Conservation (phyloP, 1,139 yeast species). For the Geotrichum cucujoidarum region DNA sequence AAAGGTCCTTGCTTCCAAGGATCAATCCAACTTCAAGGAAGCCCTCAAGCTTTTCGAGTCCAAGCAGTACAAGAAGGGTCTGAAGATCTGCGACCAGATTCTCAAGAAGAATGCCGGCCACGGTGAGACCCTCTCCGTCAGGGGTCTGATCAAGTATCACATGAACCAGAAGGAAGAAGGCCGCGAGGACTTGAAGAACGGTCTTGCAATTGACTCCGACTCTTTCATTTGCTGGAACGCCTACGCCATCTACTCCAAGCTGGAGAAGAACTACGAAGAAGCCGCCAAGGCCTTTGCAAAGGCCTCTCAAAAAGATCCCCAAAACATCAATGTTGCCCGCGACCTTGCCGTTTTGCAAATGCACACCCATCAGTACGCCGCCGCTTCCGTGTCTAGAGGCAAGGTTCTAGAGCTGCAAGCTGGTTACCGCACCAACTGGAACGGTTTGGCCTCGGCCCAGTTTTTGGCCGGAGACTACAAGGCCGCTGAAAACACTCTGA, state of each 20-base stretch:
- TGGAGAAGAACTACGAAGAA: constrained; percentile 62
- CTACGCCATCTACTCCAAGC: constrained; percentile 76
- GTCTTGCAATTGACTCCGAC: constrained; percentile 49
- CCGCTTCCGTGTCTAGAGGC: constrained; percentile 59
- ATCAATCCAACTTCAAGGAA: constrained; percentile 67
- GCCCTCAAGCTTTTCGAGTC: constrained; percentile 79
- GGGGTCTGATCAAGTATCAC: constrained; percentile 63
- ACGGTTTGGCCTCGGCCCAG: constrained; percentile 81
- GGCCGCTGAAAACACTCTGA: constrained; percentile 65
- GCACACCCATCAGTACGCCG: constrained; percentile 70
- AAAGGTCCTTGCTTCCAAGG: constrained; percentile 42
- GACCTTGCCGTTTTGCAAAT: constrained; percentile 78
- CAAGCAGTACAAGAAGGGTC: constrained; percentile 81
- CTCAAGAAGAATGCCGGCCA: constrained; percentile 72
- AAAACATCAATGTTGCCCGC: constrained; percentile 71
- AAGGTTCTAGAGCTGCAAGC: constrained; percentile 69
- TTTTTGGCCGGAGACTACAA: constrained; percentile 64
- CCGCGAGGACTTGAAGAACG: constrained; percentile 54
- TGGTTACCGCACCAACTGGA: constrained; percentile 90
- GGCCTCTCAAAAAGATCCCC: constrained; percentile 75
- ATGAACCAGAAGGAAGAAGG: constrained; percentile 60
- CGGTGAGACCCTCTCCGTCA: constrained; percentile 78
- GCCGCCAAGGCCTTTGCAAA: constrained; percentile 76
- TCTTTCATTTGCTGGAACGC: constrained; percentile 78
- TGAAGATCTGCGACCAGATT: constrained; percentile 69